These are phyloP conservation scores for Yamadazyma akitaensis DNA, from an alignment of 805 yeast species.

Conservation along the genomic window DNA sequence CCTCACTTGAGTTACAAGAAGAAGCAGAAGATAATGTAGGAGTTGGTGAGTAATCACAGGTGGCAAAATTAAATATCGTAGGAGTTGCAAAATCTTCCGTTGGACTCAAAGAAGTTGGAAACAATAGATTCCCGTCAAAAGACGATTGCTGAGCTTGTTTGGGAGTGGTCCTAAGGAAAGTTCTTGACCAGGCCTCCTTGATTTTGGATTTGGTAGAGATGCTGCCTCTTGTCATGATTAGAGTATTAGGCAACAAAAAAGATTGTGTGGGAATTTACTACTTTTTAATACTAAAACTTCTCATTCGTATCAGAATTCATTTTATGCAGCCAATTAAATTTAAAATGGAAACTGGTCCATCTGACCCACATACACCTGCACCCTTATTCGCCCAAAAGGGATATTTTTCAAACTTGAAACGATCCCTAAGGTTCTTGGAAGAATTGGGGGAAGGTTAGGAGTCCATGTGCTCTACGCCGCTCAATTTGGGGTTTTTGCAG, in stretches of 20 bases:
- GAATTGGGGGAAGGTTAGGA: too few relatives aligned
- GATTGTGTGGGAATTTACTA: too few relatives aligned
- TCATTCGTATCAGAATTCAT: background rate
- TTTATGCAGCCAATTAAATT: background rate
- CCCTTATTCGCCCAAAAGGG: background rate
- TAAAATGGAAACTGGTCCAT: background rate
- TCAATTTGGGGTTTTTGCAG: too few relatives aligned
- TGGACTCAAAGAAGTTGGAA: constrained; percentile 13
- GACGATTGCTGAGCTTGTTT: background rate
- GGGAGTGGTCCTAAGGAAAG: background rate
- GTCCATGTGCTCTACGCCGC: too few relatives aligned
- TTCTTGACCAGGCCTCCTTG: constrained; percentile 1
- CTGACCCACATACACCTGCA: background rate
- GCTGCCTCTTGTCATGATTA: background rate
- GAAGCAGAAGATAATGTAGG: constrained; percentile 1
- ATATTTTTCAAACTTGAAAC: background rate
- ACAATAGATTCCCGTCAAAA: background rate
- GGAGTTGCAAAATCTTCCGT: constrained; percentile 1
- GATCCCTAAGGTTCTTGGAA: background rate
- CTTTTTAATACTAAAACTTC: background rate
- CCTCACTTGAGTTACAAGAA: background rate
- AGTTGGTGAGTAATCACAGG: background rate
- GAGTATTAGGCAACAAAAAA: too few relatives aligned
- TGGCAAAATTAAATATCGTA: constrained; percentile 1
- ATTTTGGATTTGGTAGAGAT: background rate